Evolutionary conservation across 768 basidiomycete genomes (phyloP), one percentile per base, ranked within the genome.

Genomic region (Suillus hirtellus): DNA sequence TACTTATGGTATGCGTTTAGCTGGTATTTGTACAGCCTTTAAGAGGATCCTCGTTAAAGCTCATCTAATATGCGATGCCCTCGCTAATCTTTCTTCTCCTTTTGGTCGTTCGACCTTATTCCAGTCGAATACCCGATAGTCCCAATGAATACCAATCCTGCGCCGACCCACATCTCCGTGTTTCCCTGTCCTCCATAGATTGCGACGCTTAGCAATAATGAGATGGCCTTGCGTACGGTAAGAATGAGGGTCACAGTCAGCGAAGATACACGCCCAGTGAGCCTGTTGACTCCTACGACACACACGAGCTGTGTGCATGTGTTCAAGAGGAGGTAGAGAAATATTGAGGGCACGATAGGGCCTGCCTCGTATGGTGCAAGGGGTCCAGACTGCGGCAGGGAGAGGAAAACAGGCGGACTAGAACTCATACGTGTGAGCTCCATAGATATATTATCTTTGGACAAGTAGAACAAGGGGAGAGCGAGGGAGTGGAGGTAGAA

Each of bases 401-500:
- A 19, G 40, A 69, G 40, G 69, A 59, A 40, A 44, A 71, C 34
- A 54, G 4, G 14, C 2, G 71, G 63, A 19, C 71, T 66, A 43
- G 64, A 17, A 40, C 15, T 49, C 60, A 69, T 47, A 0, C 64
- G 62, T 1, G 54, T 49, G 42, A 75, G 59, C 34, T 71, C 71
- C 17, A 69, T 62, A 9, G 69, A 49, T 62, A 94, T 78, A 69
- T 84, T 84, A 21, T 78, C 68, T 1, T 85, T 77, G 44, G 91
- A 78, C 62, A 85, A 84, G 63, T 82, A 64, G 77, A 95, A 94
- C 80, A 93, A 81, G 7, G 92, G 93, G 14, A 95, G 80, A 14
- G 88, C 85, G 60, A 94, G 84, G 69, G 89, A 86, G 75, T 95
- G 93, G 24, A 92, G 81, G 78, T 95, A 98, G 78, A 96, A 98